phyloP scores from a whole-genome alignment of 1,284 basidiomycete genomes.

The Boletus hoseneyae region DNA sequence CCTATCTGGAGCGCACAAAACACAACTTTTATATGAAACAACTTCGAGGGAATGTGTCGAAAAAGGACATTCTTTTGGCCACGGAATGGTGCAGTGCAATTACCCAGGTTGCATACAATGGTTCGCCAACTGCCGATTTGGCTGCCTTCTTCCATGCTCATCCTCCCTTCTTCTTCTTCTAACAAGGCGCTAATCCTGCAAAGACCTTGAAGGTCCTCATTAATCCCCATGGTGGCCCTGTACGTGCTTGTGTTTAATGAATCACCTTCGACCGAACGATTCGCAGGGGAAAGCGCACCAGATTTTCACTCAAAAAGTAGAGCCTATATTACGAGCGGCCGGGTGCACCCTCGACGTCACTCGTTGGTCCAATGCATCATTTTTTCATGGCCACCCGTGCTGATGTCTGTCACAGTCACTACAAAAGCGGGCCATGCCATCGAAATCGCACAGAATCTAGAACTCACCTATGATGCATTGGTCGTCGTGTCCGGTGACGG shows the following conservation, averaged over 20 bases:
- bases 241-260: conserved; percentile 32
- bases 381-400: neutral
- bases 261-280: neutral
- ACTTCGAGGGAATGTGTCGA: conserved; percentile 41
- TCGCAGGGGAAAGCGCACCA: conserved; percentile 64
- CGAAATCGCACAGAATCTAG: conserved; percentile 62
- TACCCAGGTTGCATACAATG: conserved; percentile 60
- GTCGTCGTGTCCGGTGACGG: conserved; percentile 91
- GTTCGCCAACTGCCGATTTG: conserved; percentile 36
- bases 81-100: conserved; percentile 55
- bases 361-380: conserved; percentile 42
- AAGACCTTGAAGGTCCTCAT: conserved; percentile 70
- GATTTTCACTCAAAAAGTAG: conserved; percentile 64
- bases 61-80: conserved; percentile 37
- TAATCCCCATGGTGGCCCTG: conserved; percentile 83
- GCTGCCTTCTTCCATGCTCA: neutral
- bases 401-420: conserved; percentile 52
- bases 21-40: conserved; percentile 39
- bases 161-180: neutral
- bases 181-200: conserved; percentile 48
- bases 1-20: conserved; percentile 45
- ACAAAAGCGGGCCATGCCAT: conserved; percentile 70
- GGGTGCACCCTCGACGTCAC: conserved; percentile 63
- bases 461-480: conserved; percentile 73
- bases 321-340: conserved; percentile 81